Conservation (phyloP, 2,329 filamentous ascomycete genomes). For the Xylariaceae sp. region DNA sequence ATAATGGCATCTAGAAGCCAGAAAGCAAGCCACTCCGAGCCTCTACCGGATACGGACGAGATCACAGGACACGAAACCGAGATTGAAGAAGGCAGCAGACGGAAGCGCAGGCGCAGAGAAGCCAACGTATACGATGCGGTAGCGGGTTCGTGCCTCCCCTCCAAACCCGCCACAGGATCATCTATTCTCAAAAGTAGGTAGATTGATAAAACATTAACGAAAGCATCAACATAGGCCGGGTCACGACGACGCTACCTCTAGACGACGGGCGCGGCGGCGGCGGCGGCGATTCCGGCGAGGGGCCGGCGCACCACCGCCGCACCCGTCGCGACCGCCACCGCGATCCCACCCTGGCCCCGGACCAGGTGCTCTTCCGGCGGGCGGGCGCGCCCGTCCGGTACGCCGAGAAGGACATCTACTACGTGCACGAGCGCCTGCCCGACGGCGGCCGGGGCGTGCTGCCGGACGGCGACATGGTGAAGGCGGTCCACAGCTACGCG, state of each 20-base stretch:
- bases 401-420: constrained; percentile 73
- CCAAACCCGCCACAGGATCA: too few relatives aligned
- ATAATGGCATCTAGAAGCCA: constrained; percentile 30
- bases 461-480: constrained; percentile 71
- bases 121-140: constrained; percentile 74
- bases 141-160: constrained; percentile 54
- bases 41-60: constrained; percentile 21
- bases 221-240: constrained; percentile 35
- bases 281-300: too few relatives aligned
- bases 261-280: constrained; percentile 25
- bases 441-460: constrained; percentile 52
- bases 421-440: constrained; percentile 60
- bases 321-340: constrained; percentile 31
- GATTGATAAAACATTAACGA: neutral
- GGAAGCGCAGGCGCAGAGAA: constrained; percentile 33
- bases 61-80: constrained; percentile 24
- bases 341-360: constrained; percentile 58
- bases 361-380: constrained; percentile 71
- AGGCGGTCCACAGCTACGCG: constrained; percentile 68
- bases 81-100: constrained; percentile 19
- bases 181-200: neutral
- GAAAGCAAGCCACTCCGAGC: constrained; percentile 23
- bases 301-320: constrained; percentile 20
- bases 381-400: constrained; percentile 67
- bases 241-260: constrained; percentile 38